Percentiles rank a stretch among this genome's conserved stretches.
Conservation (phyloP, 2,329 filamentous ascomycete species). For the Claviceps capensis region DNA sequence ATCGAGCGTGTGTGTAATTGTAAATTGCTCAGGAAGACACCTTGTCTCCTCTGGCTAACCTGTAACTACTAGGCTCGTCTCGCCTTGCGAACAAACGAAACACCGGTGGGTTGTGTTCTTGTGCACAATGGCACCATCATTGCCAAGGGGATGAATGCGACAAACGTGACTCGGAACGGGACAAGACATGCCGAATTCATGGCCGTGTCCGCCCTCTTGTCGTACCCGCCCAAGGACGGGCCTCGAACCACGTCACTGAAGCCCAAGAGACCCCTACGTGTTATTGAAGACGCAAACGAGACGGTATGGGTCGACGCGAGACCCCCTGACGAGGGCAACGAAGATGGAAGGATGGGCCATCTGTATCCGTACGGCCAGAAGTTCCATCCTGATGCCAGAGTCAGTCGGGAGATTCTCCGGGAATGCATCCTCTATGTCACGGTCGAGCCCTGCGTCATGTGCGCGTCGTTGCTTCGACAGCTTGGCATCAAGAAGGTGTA, state of each 20-base stretch:
- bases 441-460: constrained; percentile 98
- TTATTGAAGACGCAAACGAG: constrained; percentile 11
- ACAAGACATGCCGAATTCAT: constrained; percentile 94
- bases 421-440: constrained; percentile 83
- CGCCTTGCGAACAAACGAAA: constrained; percentile 77
- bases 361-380: constrained; percentile 50
- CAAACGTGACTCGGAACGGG: constrained; percentile 79
- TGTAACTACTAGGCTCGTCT: constrained; percentile 53
- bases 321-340: constrained; percentile 30
- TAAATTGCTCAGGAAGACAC: not conserved
- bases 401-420: constrained; percentile 54
- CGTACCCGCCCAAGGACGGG: constrained; percentile 21
- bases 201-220: constrained; percentile 51
- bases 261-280: constrained; percentile 16
- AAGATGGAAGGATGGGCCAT: constrained; percentile 40
- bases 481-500: constrained; percentile 80
- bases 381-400: constrained; percentile 37
- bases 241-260: constrained; percentile 19
- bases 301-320: constrained; percentile 11
- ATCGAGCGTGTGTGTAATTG: not conserved
- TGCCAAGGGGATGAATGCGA: constrained; percentile 90
- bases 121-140: constrained; percentile 70
- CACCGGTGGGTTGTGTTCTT: constrained; percentile 90
- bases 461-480: constrained; percentile 81
- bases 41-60: not conserved